phyloP scores from a whole-genome alignment of 176 grass and related monocot genomes.

The Bolboschoenus planiculmis region DNA sequence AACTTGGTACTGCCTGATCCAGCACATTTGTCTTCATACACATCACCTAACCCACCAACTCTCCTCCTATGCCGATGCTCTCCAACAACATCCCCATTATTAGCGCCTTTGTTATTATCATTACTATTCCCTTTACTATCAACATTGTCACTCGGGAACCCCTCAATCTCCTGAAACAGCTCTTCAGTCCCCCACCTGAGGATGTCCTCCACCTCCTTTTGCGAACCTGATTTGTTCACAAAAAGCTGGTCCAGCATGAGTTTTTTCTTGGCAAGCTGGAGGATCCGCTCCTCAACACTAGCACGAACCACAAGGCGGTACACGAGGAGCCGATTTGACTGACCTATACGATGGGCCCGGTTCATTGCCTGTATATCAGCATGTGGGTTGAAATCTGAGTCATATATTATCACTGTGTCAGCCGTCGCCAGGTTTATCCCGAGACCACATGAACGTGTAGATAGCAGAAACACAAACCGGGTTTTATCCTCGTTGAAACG shows the following conservation, averaged over 20 bases:
- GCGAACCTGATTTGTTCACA: constrained; percentile 93
- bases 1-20: constrained; percentile 54
- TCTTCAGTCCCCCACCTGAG: constrained; percentile 98
- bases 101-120: constrained; percentile 55
- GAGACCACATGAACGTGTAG: constrained; percentile 93
- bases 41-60: constrained; percentile 87
- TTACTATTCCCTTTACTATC: constrained; percentile 47
- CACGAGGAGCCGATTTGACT: constrained; percentile 92
- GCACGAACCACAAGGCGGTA: constrained; percentile 95
- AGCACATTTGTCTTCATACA: constrained; percentile 92
- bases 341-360: constrained; percentile 96
- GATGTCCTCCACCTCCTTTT: constrained; percentile 98
- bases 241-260: constrained; percentile 99
- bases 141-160: constrained; percentile 38
- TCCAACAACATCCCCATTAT: constrained; percentile 40
- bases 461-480: constrained; percentile 97
- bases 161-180: constrained; percentile 65
- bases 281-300: constrained; percentile 98
- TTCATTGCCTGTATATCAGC: constrained; percentile 99
- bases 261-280: constrained; percentile 98
- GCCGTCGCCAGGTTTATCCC: constrained; percentile 99
- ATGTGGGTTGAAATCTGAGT: constrained; percentile 99
- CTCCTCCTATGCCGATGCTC: constrained; percentile 82
- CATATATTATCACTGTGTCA: constrained; percentile 97
- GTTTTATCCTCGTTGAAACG: constrained; percentile 97